Evolutionary conservation across 2,329 filamentous ascomycete genomes (phyloP).

Genomic region (Drechslerella coelobrocha): DNA sequence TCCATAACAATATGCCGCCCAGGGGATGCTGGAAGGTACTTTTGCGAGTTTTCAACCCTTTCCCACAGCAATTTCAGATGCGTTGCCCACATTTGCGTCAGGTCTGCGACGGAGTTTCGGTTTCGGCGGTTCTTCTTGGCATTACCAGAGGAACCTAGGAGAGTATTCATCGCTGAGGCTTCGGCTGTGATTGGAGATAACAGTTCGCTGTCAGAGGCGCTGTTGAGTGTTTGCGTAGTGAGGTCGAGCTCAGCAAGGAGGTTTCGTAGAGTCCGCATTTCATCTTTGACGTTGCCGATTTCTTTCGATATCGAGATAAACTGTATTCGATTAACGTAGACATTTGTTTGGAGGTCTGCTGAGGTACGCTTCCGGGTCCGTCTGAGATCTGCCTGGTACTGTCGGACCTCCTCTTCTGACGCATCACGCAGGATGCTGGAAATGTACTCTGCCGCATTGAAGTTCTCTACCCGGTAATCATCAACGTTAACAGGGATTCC

Average conservation of each 20-base stretch:
- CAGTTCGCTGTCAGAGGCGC: conserved; percentile 61
- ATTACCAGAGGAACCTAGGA: conserved; percentile 55
- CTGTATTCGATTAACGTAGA: conserved; percentile 95
- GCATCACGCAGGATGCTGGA: conserved; percentile 79
- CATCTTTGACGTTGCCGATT: conserved; percentile 93
- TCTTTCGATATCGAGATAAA: conserved; percentile 99
- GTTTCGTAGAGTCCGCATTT: conserved; percentile 89
- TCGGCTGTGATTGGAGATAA: conserved; percentile 26
- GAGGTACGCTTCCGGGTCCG: conserved; percentile 79
- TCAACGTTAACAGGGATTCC: conserved; percentile 73
- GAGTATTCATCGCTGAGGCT: conserved; percentile 10
- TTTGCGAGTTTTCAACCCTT: conserved; percentile 95
- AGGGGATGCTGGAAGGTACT: conserved; percentile 86
- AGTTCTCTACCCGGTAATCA: conserved; percentile 77
- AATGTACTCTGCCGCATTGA: conserved; percentile 81
- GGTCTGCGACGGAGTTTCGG: conserved; percentile 84
- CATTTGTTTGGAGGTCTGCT: conserved; percentile 87
- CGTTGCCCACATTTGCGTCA: conserved; percentile 72
- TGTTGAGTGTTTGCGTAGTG: conserved; percentile 72
- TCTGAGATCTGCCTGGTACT: conserved; percentile 77
- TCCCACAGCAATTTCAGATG: conserved; percentile 87
- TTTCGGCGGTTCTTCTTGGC: conserved; percentile 67
- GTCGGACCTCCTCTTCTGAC: conserved; percentile 82
- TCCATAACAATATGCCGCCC: conserved; percentile 95
- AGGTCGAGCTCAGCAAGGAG: conserved; percentile 91